Base-by-base conservation (phyloP, 2,329 filamentous ascomycete genomes). In the Neurospora crassa region DNA sequence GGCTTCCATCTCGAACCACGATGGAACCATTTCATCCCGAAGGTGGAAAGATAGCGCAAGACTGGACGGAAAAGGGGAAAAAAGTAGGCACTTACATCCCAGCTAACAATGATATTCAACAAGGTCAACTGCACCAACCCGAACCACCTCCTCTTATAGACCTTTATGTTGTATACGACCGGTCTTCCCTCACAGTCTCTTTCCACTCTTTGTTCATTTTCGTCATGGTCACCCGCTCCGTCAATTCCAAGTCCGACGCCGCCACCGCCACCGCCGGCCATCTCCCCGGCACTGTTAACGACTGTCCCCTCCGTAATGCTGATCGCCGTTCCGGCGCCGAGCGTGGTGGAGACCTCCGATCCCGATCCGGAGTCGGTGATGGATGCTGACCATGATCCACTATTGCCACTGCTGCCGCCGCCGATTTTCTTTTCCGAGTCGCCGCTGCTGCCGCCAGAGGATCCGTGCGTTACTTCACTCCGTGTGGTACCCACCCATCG, bases 31-130 rank as follows among this genome's bases (percentile, higher is more conserved):
- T 70, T 5, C 10, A 63, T 37, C 42, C 40, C 29, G 7, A 16
- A 12, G 40, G 11, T 41, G 41, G 40, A 20, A 40, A 67, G 34
- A 18, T 40, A 29, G 69, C 16, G 20, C 18, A 43, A 43, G 16
- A 29, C 12, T 5, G 18, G 16, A 40, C 24, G 8, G 37, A 40
- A 68, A 53, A 29, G 6, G 12, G 47, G 43, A 37, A 37, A 40
- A 40, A 72, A 68, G 68, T 29, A 69, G n/a, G 20, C 24, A 90
- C 93, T 85, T 86, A 96, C 93, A 87, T 96, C 93, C 95, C 95
- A 98, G 78, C 92, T 96, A 59, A 97, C 91, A 73, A 98, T 89
- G 71, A 97, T 91, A 79, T 98, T 99, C 81, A 98, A 84, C 77
- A 98, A 81, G 7, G 94, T 91, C 78, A 98, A 82, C 81, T 97